Evolutionary conservation across 768 basidiomycete genomes (phyloP), one percentile per base, ranked within the genome.

Genomic region (Kwoniella mangroviensis): DNA sequence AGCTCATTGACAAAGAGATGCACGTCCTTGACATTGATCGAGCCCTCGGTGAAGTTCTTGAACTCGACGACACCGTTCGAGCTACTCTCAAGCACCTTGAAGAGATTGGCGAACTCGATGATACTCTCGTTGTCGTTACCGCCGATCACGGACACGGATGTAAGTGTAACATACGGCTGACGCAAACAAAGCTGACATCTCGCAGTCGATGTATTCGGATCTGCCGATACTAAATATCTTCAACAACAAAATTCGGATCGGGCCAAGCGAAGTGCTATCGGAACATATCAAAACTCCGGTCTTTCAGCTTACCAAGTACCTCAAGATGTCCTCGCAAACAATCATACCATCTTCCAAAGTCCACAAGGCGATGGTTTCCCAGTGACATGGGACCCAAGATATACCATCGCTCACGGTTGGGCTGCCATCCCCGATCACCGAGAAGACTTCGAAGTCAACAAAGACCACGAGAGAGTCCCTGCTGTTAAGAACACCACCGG

Each of bases 311-410:
- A 85, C 75, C 71, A 73, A 51, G 83, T 85, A 24, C 75, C 77
- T 7, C 40, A 71, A 13, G 76, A 73, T 7, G 74, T 75, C 40
- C 67, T 59, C 43, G 73, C 73, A 43, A 73, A 75, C 51, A 82
- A 82, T 75, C 63, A 79, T 45, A 76, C 78, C n/a, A 67, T 74
- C 40, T 74, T 84, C 62, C 21, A n/a, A 19, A 71, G 77, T 4
- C 63, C 71, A 19, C 71, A 81, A 21, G 81, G 82, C 6, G 26
- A 62, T 12, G 77, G 79, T 34, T 84, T 83, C 79, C 84, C 84
- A 17, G 83, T 83, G 53, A 74, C 78, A n/a, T 85, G 84, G 84
- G 75, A 79, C 45, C 83, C 84, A n/a, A 73, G 84, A 57, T 84
- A 82, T 72, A 79, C 81, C 49, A 78, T 81, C 42, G 83, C 81